Percentiles rank a stretch among this genome's conserved stretches.
Conservation (phyloP, 164 flowering plant genomes). For the Saururus chinensis region DNA sequence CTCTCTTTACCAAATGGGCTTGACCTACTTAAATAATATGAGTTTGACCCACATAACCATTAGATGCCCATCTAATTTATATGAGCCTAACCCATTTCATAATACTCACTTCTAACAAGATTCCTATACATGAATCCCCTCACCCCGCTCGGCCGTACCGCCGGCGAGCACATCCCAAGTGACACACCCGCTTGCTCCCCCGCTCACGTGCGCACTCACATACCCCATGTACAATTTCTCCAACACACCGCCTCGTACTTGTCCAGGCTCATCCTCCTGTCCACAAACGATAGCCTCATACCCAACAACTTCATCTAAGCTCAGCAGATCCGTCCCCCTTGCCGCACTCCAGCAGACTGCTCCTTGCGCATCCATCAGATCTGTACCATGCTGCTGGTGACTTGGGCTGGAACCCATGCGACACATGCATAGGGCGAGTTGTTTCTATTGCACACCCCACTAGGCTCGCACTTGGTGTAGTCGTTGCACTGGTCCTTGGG, state of each 20-base stretch:
- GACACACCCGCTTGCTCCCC: slow-evolving; percentile 4
- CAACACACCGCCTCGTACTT: slow-evolving; percentile 17
- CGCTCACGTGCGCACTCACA: slow-evolving; percentile 4
- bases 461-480: slow-evolving; percentile 21
- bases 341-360: slow-evolving; percentile 14
- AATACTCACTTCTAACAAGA: no score
- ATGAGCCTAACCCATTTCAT: no score
- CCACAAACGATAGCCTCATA: neutral
- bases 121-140: no score
- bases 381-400: slow-evolving; percentile 17
- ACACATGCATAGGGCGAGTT: slow-evolving; percentile 21
- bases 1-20: no score
- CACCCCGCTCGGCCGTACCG: no score
- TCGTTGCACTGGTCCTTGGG: slow-evolving; percentile 26
- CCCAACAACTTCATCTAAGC: slow-evolving; percentile 15
- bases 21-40: no score
- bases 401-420: slow-evolving; percentile 29
- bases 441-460: slow-evolving; percentile 19
- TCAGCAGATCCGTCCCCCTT: slow-evolving; percentile 18
- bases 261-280: slow-evolving; percentile 7
- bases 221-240: slow-evolving; percentile 26
- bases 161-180: no score
- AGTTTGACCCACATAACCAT: no score
- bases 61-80: no score
- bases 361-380: slow-evolving; percentile 36